Conservation (phyloP, 352 stramenopile genomes). For the Blastocystis hominis region DNA sequence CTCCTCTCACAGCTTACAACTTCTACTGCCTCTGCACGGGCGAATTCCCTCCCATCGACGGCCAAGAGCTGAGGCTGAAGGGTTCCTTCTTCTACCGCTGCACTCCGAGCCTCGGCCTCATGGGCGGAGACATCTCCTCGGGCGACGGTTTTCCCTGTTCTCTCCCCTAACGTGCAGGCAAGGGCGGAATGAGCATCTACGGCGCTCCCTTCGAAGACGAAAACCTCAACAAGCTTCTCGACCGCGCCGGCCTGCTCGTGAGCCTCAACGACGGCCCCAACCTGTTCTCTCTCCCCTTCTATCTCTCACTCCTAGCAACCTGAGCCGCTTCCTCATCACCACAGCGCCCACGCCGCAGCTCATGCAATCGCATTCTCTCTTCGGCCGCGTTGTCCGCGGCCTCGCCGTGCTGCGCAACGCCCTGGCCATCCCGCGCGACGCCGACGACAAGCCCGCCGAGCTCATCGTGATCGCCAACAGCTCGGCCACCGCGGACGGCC, state of each 20-base stretch:
- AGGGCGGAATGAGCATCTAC: constrained; percentile 57
- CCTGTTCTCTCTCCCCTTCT: background rate
- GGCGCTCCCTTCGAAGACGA: constrained; percentile 57
- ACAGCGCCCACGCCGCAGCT: constrained; percentile 8
- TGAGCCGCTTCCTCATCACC: constrained; percentile 55
- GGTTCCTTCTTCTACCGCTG: constrained; percentile 39
- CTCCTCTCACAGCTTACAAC: constrained; percentile 43
- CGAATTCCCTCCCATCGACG: constrained; percentile 17
- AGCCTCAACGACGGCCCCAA: constrained; percentile 40
- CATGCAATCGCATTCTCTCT: background rate
- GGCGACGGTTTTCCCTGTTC: constrained; percentile 2
- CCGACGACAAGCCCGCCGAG: background rate
- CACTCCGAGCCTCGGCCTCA: background rate
- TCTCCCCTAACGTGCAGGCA: background rate
- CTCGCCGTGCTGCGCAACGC: constrained; percentile 22
- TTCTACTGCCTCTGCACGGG: constrained; percentile 52
- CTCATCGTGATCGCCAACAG: constrained; percentile 36
- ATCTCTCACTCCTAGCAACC: constrained; percentile 12
- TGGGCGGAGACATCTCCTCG: constrained; percentile 46
- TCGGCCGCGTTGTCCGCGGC: constrained; percentile 43
- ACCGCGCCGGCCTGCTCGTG: constrained; percentile 29
- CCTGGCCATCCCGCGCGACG: background rate
- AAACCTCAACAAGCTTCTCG: constrained; percentile 35
- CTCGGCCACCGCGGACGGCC: background rate
- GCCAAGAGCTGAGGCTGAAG: constrained; percentile 34